phyloP scores from a whole-genome alignment of 306 rosid genomes.

The Gillenia trifoliata region DNA sequence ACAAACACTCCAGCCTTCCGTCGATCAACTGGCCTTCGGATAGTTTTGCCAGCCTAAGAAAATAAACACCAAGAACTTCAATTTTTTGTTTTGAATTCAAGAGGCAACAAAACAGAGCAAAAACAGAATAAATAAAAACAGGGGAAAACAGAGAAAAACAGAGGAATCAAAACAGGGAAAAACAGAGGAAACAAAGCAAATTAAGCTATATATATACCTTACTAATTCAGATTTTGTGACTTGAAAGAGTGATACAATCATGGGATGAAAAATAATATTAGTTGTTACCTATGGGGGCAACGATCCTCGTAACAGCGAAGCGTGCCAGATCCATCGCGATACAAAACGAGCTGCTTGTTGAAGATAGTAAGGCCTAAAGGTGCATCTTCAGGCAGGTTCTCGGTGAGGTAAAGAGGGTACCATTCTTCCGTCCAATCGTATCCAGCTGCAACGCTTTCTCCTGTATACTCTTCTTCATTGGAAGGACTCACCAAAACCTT shows the following conservation, averaged over 20 bases:
- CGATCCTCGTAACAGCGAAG: constrained; percentile 77
- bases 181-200: too few relatives aligned
- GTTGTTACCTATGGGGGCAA: constrained; percentile 75
- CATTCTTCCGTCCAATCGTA: constrained; percentile 89
- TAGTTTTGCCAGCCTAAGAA: constrained; percentile 63
- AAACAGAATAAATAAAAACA: neutral
- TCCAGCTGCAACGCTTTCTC: constrained; percentile 36
- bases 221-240: too few relatives aligned
- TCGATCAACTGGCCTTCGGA: constrained; percentile 92
- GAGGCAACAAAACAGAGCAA: neutral
- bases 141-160: too few relatives aligned
- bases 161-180: too few relatives aligned
- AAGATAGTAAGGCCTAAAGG: constrained; percentile 79
- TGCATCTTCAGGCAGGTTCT: constrained; percentile 71
- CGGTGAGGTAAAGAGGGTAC: constrained; percentile 79
- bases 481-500: constrained; percentile 46
- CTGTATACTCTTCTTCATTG: constrained; percentile 39
- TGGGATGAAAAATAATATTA: too few relatives aligned
- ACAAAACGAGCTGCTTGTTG: constrained; percentile 65
- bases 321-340: constrained; percentile 43
- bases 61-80: neutral
- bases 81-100: neutral
- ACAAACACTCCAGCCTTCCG: constrained; percentile 84
- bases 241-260: neutral
- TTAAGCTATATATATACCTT: too few relatives aligned